Conservation (phyloP, 495 filamentous ascomycete species). For the Elaphomyces granulatus region DNA sequence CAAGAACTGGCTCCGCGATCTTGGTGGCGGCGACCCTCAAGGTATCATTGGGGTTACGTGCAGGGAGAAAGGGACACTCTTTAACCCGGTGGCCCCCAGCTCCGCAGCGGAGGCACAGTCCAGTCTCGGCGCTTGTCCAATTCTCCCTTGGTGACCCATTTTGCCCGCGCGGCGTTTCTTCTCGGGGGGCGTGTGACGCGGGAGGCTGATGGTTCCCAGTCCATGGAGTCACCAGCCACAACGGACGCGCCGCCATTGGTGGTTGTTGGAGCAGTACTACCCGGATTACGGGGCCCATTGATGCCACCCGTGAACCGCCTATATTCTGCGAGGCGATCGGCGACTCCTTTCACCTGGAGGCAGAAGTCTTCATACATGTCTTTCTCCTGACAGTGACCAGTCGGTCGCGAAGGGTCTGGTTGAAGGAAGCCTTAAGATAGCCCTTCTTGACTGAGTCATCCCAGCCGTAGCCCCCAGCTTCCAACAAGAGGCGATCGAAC, state of each 20-base stretch:
- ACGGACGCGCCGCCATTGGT: neutral
- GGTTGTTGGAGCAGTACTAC: neutral
- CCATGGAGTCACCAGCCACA: neutral
- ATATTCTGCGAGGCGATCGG: neutral
- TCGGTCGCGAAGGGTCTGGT: too few relatives aligned
- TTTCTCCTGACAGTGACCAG: neutral
- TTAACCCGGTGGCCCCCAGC: neutral
- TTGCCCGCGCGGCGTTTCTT: neutral
- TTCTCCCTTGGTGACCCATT: neutral
- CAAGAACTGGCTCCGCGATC: neutral
- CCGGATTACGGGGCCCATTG: neutral
- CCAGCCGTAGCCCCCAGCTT: neutral
- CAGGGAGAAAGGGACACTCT: neutral
- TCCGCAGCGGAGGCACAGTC: neutral
- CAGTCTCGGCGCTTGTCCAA: neutral
- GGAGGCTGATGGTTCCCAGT: neutral
- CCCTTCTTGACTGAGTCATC: too few relatives aligned
- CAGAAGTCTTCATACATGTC: neutral
- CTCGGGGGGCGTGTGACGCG: too few relatives aligned
- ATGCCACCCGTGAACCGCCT: neutral
- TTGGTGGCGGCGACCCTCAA: neutral
- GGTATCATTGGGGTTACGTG: neutral
- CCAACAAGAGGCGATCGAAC: neutral
- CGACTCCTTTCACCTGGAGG: neutral
- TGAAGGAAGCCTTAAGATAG: too few relatives aligned